Evolutionary conservation across 2,329 filamentous ascomycete species (phyloP).

Genomic region (Nemania sp.): DNA sequence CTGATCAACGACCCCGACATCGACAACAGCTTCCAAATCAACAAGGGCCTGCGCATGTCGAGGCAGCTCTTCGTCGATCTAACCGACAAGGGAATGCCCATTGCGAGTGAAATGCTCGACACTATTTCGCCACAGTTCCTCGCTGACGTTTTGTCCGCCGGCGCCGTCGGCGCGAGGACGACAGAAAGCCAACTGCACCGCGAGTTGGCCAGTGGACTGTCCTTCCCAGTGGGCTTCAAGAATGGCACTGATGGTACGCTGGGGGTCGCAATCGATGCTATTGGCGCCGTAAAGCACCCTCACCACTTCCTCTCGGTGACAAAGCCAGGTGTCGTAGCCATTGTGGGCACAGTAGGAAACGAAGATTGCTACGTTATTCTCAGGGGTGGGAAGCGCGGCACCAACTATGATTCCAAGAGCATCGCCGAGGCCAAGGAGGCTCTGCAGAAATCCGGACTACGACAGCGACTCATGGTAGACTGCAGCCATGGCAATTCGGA

Average conservation of each 20-base stretch:
- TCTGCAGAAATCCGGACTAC: slow-evolving; percentile 78
- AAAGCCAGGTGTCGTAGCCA: slow-evolving; percentile 94
- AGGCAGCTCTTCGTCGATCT: slow-evolving; percentile 94
- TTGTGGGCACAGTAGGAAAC: slow-evolving; percentile 94
- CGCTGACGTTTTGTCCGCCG: slow-evolving; percentile 89
- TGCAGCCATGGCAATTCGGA: slow-evolving; percentile 96
- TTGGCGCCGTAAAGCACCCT: slow-evolving; percentile 89
- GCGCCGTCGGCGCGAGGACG: slow-evolving; percentile 94
- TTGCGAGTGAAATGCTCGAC: slow-evolving; percentile 97
- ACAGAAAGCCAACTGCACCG: slow-evolving; percentile 97
- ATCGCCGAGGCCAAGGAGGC: slow-evolving; percentile 86
- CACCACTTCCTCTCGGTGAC: slow-evolving; percentile 98
- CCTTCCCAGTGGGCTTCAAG: slow-evolving; percentile 99
- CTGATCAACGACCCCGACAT: slow-evolving; percentile 99
- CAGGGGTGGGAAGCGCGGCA: slow-evolving; percentile 89
- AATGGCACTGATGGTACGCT: slow-evolving; percentile 96
- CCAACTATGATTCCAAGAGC: slow-evolving; percentile 90
- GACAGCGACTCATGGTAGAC: slow-evolving; percentile 91
- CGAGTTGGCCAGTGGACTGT: slow-evolving; percentile 91
- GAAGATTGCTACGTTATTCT: slow-evolving; percentile 98
- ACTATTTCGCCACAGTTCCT: slow-evolving; percentile 98
- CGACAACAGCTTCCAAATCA: slow-evolving; percentile 98
- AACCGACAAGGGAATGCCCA: slow-evolving; percentile 91
- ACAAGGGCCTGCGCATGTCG: slow-evolving; percentile 90
- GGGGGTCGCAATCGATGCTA: slow-evolving; percentile 92